Evolutionary conservation across 192 early-diverging fungal species (phyloP), one percentile per base, ranked within the genome.

Genomic region (Backusella australiensis): DNA sequence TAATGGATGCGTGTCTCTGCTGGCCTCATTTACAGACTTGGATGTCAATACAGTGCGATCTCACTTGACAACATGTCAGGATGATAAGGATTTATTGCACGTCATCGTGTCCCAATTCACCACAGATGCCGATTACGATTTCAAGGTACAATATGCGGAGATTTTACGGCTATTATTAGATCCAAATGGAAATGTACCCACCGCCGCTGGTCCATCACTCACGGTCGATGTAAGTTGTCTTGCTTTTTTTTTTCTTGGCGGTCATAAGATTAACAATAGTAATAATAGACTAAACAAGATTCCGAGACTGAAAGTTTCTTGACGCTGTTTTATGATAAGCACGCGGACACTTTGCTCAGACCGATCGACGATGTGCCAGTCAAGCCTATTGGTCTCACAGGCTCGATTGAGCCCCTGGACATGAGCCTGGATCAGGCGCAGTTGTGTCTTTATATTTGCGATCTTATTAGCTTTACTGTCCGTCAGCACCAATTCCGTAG

Each of bases 111-210:
- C 89, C 8, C 84, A 91, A 39, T 87, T 96, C 56, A 80, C 88
- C 8, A 75, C 72, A 36, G 91, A 93, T 34, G 63, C 78, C 7
- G 93, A 95, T 59, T 78, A 85, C 19, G 93, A 90, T 32, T 79
- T 92, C 53, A 91, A 91, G 74, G 76, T 87, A 32, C 91, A 93
- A 82, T 92, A 87, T 74, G 85, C 88, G 35, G 96, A 97, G 71
- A 87, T 91, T 4, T 81, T 98, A 36, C 87, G 94, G 34, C 69
- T 90, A 9, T 49, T 99, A 56, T 83, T 99, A 19, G 96, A 98
- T 67, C 77, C 84, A 67, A 83, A 79, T 73, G 71, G 82, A n/a
- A 75, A 34, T 26, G 11, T 26, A 5, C 19, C 56, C 7, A 73
- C 56, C 11, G 4, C 56, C 4, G 26, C 74, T 78, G 73, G 71